Evolutionary conservation across 768 basidiomycete species (phyloP), one percentile per base, ranked within the genome.

Genomic region (Pleurotus tuoliensis): DNA sequence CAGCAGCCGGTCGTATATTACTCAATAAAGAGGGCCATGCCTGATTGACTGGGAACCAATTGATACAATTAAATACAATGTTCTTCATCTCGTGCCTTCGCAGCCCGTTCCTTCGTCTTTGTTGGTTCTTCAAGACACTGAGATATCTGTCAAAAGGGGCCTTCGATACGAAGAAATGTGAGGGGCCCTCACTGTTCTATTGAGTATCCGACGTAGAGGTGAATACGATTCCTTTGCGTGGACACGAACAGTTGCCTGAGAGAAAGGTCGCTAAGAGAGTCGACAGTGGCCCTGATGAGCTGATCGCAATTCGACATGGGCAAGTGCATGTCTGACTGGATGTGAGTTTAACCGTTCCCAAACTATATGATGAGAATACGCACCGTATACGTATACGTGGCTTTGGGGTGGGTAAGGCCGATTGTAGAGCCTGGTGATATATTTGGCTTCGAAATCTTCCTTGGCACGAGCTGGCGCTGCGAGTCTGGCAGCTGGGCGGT

Each of bases 341-440:
- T 8, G 51, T 12, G 5, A 3, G 18, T 15, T 3, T 11, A 39
- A n/a, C 8, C 22, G 25, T 20, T 53, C 8, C 6, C 8, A 11
- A 15, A 25, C 7, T 16, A 6, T 40, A 13, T 4, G 8, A 34
- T 11, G 9, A 34, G 30, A 11, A 16, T 13, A 8, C 51, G 18
- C 20, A 62, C 63, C 46, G 58, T 65, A 58, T 5, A 66, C 51
- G 15, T 45, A 49, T 13, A 63, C 58, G 58, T 59, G 57, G 5
- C 44, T 59, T 12, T 47, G 39, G 15, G 67, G 66, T 8, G 61
- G 62, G 52, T 59, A 59, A n/a, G 51, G 56, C 25, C 45, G 55
- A 18, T 24, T 48, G 43, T n/a, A 37, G 15, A 67, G 56, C 9
- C 58, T 62, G 16, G 58, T 11, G n/a, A 58, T 50, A 39, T 64